Evolutionary conservation across 306 rosid genomes (phyloP).

Genomic region (Castanospermum australe): DNA sequence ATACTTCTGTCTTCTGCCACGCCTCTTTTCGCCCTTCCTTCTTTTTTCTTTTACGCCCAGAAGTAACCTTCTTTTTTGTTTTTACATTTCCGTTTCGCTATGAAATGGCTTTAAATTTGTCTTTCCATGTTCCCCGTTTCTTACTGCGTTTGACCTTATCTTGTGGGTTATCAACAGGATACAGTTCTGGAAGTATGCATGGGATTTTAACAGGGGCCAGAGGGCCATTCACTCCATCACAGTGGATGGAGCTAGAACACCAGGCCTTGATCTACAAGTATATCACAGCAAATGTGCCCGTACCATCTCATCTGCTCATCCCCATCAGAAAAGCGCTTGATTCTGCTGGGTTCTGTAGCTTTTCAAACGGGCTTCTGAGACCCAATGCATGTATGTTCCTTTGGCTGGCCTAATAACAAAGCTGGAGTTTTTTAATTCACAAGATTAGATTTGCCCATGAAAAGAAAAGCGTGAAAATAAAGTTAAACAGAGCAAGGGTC

Average conservation of each 20-base stretch:
- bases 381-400: slow-evolving; percentile 59
- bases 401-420: neutral
- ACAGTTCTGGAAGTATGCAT: slow-evolving; percentile 59
- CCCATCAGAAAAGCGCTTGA: slow-evolving; percentile 85
- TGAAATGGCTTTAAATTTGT: neutral
- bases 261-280: slow-evolving; percentile 97
- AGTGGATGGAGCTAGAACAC: slow-evolving; percentile 96
- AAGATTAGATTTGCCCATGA: neutral
- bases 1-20: slow-evolving; percentile 15
- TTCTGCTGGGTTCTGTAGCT: slow-evolving; percentile 60
- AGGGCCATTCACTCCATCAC: slow-evolving; percentile 86
- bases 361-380: slow-evolving; percentile 59
- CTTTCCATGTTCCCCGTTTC: neutral
- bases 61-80: neutral
- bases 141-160: neutral
- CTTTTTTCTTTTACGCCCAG: neutral
- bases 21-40: neutral
- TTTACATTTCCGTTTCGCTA: neutral
- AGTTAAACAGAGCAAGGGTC: neutral
- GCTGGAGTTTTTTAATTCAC: neutral
- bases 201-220: slow-evolving; percentile 44
- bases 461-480: neutral
- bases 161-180: slow-evolving; percentile 44
- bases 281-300: slow-evolving; percentile 72
- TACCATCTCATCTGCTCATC: slow-evolving; percentile 77